Evolutionary conservation across 176 grass and related monocot genomes (phyloP).

Genomic region (Themeda triandra): DNA sequence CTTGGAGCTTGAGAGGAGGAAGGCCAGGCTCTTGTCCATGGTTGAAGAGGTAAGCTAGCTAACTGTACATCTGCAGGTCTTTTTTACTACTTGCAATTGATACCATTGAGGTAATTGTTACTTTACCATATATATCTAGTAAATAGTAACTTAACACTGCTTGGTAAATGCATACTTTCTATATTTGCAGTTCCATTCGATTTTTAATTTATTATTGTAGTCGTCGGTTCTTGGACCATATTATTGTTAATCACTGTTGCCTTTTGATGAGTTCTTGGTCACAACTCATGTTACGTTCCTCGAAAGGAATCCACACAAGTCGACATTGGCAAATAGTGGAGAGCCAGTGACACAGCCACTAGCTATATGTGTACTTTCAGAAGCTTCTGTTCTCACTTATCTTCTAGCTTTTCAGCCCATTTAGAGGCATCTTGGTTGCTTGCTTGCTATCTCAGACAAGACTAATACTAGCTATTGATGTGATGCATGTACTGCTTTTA

Average conservation of each 20-base stretch:
- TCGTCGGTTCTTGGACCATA: not conserved
- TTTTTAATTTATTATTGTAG: not conserved
- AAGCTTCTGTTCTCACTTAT: conserved; percentile 2
- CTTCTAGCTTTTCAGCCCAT: not conserved
- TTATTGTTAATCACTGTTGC: not conserved
- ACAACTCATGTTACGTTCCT: not conserved
- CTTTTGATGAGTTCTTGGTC: not conserved
- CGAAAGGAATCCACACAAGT: conserved; percentile 12
- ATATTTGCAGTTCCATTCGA: not conserved
- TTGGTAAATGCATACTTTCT: not conserved
- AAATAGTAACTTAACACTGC: not conserved
- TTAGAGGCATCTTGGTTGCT: not conserved
- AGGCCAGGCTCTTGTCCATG: conserved; percentile 53
- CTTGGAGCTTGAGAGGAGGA: conserved; percentile 59
- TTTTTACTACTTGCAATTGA: not conserved
- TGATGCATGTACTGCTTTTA: too few relatives aligned
- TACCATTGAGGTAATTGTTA: not conserved
- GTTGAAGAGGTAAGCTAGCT: conserved; percentile 56
- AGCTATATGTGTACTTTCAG: not conserved
- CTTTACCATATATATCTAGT: not conserved
- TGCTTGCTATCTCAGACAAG: not conserved
- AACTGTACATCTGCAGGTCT: too few relatives aligned
- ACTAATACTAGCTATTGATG: not conserved
- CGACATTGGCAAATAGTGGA: conserved; percentile 14
- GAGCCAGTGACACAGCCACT: not conserved